Percentiles rank a stretch among this genome's conserved stretches.
phyloP scores from a whole-genome alignment of 1,139 yeast species.

The Blastobotrys malaysiensis region DNA sequence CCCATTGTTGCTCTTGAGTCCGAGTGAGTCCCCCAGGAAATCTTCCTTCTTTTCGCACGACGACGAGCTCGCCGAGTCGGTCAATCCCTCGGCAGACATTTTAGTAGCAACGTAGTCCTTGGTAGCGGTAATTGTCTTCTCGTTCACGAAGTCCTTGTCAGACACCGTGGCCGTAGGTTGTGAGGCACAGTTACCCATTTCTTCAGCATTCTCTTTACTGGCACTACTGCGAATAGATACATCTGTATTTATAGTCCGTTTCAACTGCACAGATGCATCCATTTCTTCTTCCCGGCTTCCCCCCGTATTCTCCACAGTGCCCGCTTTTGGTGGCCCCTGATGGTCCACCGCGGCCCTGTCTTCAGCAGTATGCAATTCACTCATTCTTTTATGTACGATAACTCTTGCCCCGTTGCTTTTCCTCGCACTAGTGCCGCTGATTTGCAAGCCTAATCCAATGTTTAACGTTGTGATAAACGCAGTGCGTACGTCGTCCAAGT shows the following conservation, averaged over 20 bases:
- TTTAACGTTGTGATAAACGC: neutral
- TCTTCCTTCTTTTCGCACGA: neutral
- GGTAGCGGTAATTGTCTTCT: neutral
- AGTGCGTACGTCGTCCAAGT: neutral
- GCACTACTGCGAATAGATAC: neutral
- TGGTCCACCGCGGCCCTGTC: neutral
- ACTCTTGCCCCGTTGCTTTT: neutral
- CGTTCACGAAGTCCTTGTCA: neutral
- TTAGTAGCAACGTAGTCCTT: neutral
- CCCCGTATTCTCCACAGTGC: neutral
- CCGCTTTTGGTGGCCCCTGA: neutral
- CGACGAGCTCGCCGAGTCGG: neutral
- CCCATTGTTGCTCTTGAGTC: neutral
- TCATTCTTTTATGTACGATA: neutral
- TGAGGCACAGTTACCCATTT: neutral
- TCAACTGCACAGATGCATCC: neutral
- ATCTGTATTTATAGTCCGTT: neutral
- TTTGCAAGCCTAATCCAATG: neutral
- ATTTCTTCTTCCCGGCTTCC: neutral
- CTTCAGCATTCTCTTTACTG: neutral
- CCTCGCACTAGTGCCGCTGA: neutral
- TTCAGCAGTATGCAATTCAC: neutral
- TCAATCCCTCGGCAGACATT: neutral
- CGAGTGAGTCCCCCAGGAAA: neutral
- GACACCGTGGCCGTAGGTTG: neutral